These are phyloP conservation scores for Fusarium sp. DNA, from an alignment of 2,329 filamentous ascomycete species.

Conservation along the genomic window DNA sequence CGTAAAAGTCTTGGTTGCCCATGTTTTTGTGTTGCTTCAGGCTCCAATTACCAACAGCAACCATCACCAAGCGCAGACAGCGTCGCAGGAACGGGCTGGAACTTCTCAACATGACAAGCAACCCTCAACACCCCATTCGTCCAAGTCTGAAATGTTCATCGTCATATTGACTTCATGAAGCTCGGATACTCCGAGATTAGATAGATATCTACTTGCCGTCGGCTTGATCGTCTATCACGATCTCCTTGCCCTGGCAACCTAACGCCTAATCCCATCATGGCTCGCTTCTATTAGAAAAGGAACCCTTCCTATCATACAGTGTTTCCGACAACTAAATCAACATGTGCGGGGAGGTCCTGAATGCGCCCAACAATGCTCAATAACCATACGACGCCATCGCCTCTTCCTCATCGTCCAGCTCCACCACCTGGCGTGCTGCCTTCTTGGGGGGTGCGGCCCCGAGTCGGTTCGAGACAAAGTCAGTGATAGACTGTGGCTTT, in stretches of 20 bases:
- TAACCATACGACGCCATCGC: conserved; percentile 60
- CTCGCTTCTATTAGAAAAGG: conserved; percentile 10
- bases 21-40: neutral
- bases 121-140: neutral
- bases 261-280: conserved; percentile 23
- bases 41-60: neutral
- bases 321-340: conserved; percentile 16
- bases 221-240: conserved; percentile 14
- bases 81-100: neutral
- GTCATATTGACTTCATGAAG: conserved; percentile 32
- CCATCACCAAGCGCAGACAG: neutral
- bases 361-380: conserved; percentile 23
- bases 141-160: conserved; percentile 1
- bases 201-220: conserved; percentile 32
- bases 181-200: conserved; percentile 20
- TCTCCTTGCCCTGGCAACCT: conserved; percentile 13
- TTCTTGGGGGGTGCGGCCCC: conserved; percentile 40
- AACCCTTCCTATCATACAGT: conserved; percentile 24
- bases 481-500: conserved; percentile 51
- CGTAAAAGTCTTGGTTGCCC: neutral
- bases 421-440: conserved; percentile 37
- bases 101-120: neutral
- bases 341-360: neutral
- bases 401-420: conserved; percentile 64
- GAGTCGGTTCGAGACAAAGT: conserved; percentile 54